Base-by-base conservation (phyloP, 2,329 filamentous ascomycete genomes). In the Scorias spongiosa region DNA sequence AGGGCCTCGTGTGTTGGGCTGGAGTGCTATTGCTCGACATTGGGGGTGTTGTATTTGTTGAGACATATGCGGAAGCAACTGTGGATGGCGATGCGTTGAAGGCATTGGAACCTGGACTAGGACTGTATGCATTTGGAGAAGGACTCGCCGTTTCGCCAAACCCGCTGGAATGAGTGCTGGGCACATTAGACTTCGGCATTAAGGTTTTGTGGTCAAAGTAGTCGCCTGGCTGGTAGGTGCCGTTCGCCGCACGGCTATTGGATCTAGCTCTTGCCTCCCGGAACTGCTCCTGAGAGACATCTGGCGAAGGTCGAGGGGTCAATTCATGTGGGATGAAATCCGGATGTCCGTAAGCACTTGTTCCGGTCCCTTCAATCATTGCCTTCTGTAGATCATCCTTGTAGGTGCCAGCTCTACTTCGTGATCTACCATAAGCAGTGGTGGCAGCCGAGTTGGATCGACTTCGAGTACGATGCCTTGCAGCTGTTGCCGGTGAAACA, bases 361-460 rank as follows among this genome's bases (percentile, higher is more conserved):
- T 57, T 1, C 62, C 61, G 5, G 62, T 54, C 10, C 66, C 65
- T 54, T 72, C 70, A 2, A 63, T 58, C 57, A 73, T 66, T n/a
- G 69, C 65, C 46, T 62, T 62, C 38, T 68, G 67, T 2, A 73
- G 54, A 50, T 76, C 73, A 42, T 76, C 72, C 28, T 69, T 68
- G 46, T 68, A 65, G 39, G 59, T 62, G 20, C 67, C 62, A 38
- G 64, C 62, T 37, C 70, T 69, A 54, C 74, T 77, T 48, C 69
- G 69, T 7, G 74, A 76, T 26, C 74, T 68, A 26, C 66, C 39
- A 15, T 36, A 36, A 20, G 53, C 67, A 42, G 67, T 69, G 1
- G 67, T 67, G 2, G 68, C 63, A 43, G 70, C 68, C 6, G 75
- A 78, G 48, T 66, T 70, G 5, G 75, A 75, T 41, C 75, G 69